A percentile compares a stretch with the other conserved stretches of the same genome.
phyloP scores from a whole-genome alignment of 352 stramenopile species.

The Pythium phragmiticola region DNA sequence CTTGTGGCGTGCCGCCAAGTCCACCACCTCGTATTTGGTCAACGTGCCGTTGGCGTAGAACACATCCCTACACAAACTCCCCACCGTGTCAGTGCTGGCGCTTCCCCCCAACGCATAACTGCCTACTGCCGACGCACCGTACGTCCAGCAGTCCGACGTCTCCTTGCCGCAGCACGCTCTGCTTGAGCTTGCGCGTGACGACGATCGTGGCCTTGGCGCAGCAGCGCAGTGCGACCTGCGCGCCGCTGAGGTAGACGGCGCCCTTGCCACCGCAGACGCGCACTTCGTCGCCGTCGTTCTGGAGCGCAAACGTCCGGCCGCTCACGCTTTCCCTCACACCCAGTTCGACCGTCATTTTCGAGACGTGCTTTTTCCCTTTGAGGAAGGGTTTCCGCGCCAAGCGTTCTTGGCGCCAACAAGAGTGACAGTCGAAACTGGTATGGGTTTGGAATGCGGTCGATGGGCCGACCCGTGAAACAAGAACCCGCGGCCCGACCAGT shows the following conservation, averaged over 20 bases:
- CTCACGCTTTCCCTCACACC: constrained; percentile 78
- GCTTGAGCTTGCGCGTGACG: constrained; percentile 65
- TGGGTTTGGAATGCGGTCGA: background rate
- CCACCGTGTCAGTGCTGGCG: background rate
- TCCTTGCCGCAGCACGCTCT: constrained; percentile 73
- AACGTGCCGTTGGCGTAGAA: constrained; percentile 86
- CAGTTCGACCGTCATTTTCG: constrained; percentile 28
- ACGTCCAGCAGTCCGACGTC: constrained; percentile 65
- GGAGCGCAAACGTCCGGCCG: constrained; percentile 47
- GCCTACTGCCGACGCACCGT: constrained; percentile 26
- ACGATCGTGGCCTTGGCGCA: constrained; percentile 77
- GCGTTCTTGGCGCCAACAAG: constrained; percentile 17
- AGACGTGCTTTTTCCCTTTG: background rate
- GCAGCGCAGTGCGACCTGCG: constrained; percentile 70
- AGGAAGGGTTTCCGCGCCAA: constrained; percentile 17
- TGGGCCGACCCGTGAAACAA: background rate
- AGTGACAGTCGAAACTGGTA: constrained; percentile 4
- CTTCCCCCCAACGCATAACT: background rate
- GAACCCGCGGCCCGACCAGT: background rate
- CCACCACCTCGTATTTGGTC: constrained; percentile 83
- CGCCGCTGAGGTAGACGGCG: constrained; percentile 63
- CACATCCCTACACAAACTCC: constrained; percentile 37
- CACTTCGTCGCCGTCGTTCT: constrained; percentile 47
- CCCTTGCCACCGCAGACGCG: constrained; percentile 69
- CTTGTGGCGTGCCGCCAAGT: constrained; percentile 33